Evolutionary conservation across 1,284 basidiomycete genomes (phyloP).

Genomic region (Cryptococcus sp.): DNA sequence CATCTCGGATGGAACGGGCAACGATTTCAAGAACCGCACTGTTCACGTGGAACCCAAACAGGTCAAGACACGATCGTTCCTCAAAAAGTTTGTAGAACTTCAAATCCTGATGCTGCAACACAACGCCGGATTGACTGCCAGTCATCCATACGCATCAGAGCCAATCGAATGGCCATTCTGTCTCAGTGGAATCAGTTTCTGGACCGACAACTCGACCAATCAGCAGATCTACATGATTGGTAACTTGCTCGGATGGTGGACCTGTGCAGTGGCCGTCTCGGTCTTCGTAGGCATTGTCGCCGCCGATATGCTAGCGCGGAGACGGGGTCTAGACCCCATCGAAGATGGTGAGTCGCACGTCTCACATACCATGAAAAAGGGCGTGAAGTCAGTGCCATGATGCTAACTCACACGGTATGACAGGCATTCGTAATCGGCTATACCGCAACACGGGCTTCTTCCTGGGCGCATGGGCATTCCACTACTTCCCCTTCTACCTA

Average conservation of each 20-base stretch:
- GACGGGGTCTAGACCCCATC: slow-evolving; percentile 81
- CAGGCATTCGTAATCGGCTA: slow-evolving; percentile 81
- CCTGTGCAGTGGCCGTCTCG: slow-evolving; percentile 77
- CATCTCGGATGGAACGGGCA: slow-evolving; percentile 65
- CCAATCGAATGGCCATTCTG: slow-evolving; percentile 99
- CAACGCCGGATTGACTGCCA: slow-evolving; percentile 91
- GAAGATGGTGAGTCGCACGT: slow-evolving; percentile 67
- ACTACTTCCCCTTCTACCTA: slow-evolving; percentile 97
- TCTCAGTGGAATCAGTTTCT: slow-evolving; percentile 93
- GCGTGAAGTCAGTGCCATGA: not conserved
- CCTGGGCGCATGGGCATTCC: slow-evolving; percentile 87
- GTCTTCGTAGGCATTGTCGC: slow-evolving; percentile 86
- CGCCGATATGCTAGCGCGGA: slow-evolving; percentile 84
- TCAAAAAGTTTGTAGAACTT: slow-evolving; percentile 91
- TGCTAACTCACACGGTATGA: not conserved
- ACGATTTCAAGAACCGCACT: slow-evolving; percentile 62
- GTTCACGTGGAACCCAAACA: slow-evolving; percentile 62
- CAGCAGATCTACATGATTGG: slow-evolving; percentile 97
- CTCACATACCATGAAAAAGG: not conserved
- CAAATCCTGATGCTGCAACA: slow-evolving; percentile 96
- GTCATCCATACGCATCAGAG: slow-evolving; percentile 90
- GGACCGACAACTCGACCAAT: slow-evolving; percentile 81
- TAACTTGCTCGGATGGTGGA: slow-evolving; percentile 94
- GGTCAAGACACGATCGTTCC: slow-evolving; percentile 82
- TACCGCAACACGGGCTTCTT: slow-evolving; percentile 97